Base-by-base conservation (phyloP, 192 early-diverging fungal genomes). In the Obelidium mucronatum region DNA sequence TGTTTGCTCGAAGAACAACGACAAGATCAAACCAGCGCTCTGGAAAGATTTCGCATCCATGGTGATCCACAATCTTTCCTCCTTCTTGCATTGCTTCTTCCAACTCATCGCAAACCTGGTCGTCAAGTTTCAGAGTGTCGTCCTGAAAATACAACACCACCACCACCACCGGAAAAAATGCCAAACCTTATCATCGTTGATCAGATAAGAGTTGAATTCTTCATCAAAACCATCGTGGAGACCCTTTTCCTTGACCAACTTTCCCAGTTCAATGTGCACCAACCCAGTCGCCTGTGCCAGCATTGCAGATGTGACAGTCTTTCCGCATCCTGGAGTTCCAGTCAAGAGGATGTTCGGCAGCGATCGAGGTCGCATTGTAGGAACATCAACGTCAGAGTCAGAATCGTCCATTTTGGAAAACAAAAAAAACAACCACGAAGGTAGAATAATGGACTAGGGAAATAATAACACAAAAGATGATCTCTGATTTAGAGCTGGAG, bases 1-100 rank as follows among this genome's bases (percentile, higher is more conserved):
- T 99, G 64, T 93, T 90, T 0, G 94, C 87, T 33, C 93, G 84
- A 54, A 99, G 86, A 1, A 97, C 95, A 63, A 99, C 88, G 3
- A 99, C 93, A 33, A 99, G 88, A 76, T 99, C 97, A 79, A 99
- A 98, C 95, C 95, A 98, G 56, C 95, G 86, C 86, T 99, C 95
- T 1, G 97, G 97, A 77, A 99, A 99, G 67, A 99, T 91, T 40
- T 92, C 97, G 76, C 94, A 96, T 6, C 94, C 92, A 80, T 99
- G 97, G 72, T 94, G 96, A 75, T 99, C 97, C 1, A 99, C 91
- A 58, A 97, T 88, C 67, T 91, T 90, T 39, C 95, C 95, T 42
- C 97, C 97, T 52, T 81, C 78, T 2, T 79, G 83, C 89, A 98
- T 87, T 77, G 85, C 80, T 2, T 84, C 85, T 82, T 98, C 97